These are phyloP conservation scores for Fusarium oligoseptatum DNA, from an alignment of 2,329 filamentous ascomycete genomes.

Conservation along the genomic window DNA sequence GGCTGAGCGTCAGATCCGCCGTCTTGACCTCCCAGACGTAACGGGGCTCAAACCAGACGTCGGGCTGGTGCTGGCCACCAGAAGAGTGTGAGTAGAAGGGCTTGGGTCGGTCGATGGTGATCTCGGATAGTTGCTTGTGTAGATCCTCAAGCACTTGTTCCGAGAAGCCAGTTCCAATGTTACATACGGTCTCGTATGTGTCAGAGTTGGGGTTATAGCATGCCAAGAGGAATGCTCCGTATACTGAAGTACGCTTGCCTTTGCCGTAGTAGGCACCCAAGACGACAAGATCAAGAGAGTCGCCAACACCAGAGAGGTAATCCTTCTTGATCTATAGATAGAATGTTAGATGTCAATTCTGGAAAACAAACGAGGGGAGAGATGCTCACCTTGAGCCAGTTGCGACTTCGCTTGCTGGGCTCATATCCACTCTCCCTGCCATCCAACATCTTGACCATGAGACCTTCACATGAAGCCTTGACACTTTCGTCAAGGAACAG, in stretches of 20 bases:
- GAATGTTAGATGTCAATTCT: slow-evolving; percentile 69
- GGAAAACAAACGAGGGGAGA: background rate
- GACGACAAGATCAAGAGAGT: slow-evolving; percentile 96
- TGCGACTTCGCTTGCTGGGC: slow-evolving; percentile 94
- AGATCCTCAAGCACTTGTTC: slow-evolving; percentile 94
- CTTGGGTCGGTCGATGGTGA: slow-evolving; percentile 90
- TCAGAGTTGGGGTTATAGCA: slow-evolving; percentile 88
- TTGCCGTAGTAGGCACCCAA: slow-evolving; percentile 94
- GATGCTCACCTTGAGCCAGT: slow-evolving; percentile 88
- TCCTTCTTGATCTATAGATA: slow-evolving; percentile 88
- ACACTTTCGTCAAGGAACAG: slow-evolving; percentile 92
- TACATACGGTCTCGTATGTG: slow-evolving; percentile 95
- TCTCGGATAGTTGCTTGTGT: slow-evolving; percentile 78
- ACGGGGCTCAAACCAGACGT: slow-evolving; percentile 97
- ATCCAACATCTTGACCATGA: slow-evolving; percentile 99
- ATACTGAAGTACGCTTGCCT: slow-evolving; percentile 95
- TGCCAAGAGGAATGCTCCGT: slow-evolving; percentile 94
- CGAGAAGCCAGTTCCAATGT: slow-evolving; percentile 97
- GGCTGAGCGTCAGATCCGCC: slow-evolving; percentile 92
- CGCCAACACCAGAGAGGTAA: slow-evolving; percentile 92
- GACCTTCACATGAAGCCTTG: slow-evolving; percentile 93
- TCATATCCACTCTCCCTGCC: slow-evolving; percentile 94
- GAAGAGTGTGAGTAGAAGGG: slow-evolving; percentile 92
- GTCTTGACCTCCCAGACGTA: slow-evolving; percentile 99
- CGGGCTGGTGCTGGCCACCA: slow-evolving; percentile 91